phyloP scores from a whole-genome alignment of 768 basidiomycete genomes.

The Trametes cubensis region DNA sequence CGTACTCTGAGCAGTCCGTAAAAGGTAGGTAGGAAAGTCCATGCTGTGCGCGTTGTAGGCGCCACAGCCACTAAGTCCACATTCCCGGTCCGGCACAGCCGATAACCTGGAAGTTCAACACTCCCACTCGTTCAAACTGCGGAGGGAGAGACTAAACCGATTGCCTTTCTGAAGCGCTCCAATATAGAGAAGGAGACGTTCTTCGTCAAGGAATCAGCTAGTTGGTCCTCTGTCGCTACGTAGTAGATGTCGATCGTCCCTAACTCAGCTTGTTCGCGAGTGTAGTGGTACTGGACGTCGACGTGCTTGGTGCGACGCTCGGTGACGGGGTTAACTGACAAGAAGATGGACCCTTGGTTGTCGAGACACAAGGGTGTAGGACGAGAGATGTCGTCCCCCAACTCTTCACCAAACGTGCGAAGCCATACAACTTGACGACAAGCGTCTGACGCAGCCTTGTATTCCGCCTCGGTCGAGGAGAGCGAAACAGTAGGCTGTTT shows the following conservation, averaged over 20 bases:
- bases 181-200: conserved; percentile 9
- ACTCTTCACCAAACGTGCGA: conserved; percentile 12
- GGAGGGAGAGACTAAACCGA: conserved; percentile 1
- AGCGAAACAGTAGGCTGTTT: conserved; percentile 32
- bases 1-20: background rate
- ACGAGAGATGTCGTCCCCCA: conserved; percentile 4
- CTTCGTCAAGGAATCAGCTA: conserved; percentile 36
- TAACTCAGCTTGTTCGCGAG: conserved; percentile 27
- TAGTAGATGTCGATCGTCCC: conserved; percentile 22
- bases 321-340: conserved; percentile 25
- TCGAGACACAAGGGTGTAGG: conserved; percentile 17
- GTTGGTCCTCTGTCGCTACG: conserved; percentile 25
- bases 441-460: conserved; percentile 37
- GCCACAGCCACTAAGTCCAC: background rate
- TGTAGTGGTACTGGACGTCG: conserved; percentile 32
- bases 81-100: background rate
- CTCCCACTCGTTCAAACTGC: conserved; percentile 17
- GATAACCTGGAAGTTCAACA: conserved; percentile 10
- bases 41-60: background rate
- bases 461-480: conserved; percentile 43
- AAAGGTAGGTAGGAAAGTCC: background rate
- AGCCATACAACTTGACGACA: conserved; percentile 31
- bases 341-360: conserved; percentile 21
- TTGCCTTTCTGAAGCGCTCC: background rate
- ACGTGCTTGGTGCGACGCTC: conserved; percentile 35